These are phyloP conservation scores for Nothophaeocryptopus gaeumannii DNA, from an alignment of 2,329 filamentous ascomycete genomes.

Conservation along the genomic window DNA sequence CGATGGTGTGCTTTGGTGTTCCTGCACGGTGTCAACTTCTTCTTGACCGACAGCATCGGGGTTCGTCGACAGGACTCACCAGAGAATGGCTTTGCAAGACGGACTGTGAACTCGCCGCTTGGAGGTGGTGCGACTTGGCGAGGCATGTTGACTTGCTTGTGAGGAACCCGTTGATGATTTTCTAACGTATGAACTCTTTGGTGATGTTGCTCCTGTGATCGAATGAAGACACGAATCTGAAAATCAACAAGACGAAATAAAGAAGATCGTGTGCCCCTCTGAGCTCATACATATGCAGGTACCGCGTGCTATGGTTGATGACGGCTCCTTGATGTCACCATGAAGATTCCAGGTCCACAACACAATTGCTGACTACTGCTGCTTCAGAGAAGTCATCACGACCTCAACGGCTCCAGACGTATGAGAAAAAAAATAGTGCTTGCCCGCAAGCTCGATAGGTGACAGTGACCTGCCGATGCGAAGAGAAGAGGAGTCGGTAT, in stretches of 20 bases:
- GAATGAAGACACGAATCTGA: too few relatives aligned
- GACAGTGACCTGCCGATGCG: too few relatives aligned
- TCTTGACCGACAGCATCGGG: background rate
- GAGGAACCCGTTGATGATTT: too few relatives aligned
- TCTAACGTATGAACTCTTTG: too few relatives aligned
- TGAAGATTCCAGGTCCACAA: too few relatives aligned
- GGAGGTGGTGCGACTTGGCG: slow-evolving; percentile 37
- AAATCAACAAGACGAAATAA: too few relatives aligned
- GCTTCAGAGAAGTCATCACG: too few relatives aligned
- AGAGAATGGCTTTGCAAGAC: slow-evolving; percentile 35
- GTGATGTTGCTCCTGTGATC: too few relatives aligned
- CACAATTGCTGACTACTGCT: too few relatives aligned
- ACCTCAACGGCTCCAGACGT: too few relatives aligned
- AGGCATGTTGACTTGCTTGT: slow-evolving; percentile 30
- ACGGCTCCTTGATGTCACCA: background rate
- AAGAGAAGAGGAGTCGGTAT: background rate
- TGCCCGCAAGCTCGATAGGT: too few relatives aligned
- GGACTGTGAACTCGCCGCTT: slow-evolving; percentile 36
- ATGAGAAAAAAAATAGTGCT: too few relatives aligned
- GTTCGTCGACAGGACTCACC: slow-evolving; percentile 19
- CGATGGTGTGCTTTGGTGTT: slow-evolving; percentile 34
- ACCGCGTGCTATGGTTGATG: background rate
- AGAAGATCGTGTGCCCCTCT: slow-evolving; percentile 7
- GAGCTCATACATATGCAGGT: slow-evolving; percentile 4
- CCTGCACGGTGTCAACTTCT: slow-evolving; percentile 24